These are phyloP conservation scores for Pisolithus albus DNA, from an alignment of 768 basidiomycete genomes.

Conservation along the genomic window DNA sequence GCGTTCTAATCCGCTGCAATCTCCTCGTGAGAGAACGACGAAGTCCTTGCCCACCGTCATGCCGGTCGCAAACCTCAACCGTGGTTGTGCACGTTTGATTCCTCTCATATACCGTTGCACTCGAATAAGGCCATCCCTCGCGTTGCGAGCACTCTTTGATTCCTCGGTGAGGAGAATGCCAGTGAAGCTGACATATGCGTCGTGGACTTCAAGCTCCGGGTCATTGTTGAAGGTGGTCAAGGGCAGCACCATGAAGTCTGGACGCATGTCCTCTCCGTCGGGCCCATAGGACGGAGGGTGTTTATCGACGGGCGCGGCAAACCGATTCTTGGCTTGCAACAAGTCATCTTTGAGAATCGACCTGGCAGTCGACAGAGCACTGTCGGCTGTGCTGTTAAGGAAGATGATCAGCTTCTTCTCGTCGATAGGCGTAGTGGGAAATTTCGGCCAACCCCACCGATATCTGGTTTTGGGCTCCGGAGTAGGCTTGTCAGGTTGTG, in stretches of 20 bases:
- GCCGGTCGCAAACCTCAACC: not conserved
- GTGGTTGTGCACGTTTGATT: not conserved
- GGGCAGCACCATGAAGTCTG: slow-evolving; percentile 3
- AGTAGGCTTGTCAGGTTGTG: too few species aligned
- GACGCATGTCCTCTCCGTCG: slow-evolving; percentile 3
- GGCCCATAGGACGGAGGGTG: not conserved
- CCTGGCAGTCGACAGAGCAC: not conserved
- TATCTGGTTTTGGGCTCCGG: too few species aligned
- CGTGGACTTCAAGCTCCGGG: not conserved
- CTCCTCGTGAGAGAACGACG: too few species aligned
- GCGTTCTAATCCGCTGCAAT: too few species aligned
- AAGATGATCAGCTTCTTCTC: too few species aligned
- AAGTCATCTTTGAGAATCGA: not conserved
- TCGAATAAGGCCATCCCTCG: too few species aligned
- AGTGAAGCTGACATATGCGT: slow-evolving; percentile 2
- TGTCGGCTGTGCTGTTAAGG: too few species aligned
- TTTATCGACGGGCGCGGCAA: slow-evolving; percentile 1
- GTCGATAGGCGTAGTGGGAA: too few species aligned
- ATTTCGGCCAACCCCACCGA: too few species aligned
- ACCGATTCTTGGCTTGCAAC: not conserved
- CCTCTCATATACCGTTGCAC: too few species aligned
- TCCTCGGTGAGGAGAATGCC: not conserved
- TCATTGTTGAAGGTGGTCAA: not conserved
- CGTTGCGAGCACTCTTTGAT: not conserved
- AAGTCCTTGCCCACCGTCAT: not conserved